These are phyloP conservation scores for Nicotiana undulata DNA, from an alignment of 257 asterid genomes.

Conservation along the genomic window DNA sequence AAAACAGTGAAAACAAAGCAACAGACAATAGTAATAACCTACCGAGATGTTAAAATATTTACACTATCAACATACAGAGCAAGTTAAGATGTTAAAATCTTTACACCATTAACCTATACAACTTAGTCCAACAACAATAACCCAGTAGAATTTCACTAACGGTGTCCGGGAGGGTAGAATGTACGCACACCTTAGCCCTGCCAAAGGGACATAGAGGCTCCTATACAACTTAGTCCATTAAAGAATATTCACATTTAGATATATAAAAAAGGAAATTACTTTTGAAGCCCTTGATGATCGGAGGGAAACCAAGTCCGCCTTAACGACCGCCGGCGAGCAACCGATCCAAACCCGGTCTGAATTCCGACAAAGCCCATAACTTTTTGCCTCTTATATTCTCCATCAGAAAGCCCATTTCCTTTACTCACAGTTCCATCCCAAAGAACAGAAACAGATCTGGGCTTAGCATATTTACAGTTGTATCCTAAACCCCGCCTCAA, in stretches of 20 bases:
- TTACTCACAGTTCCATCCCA: constrained; percentile 25
- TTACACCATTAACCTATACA: too few species aligned
- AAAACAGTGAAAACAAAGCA: too few species aligned
- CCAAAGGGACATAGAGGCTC: too few species aligned
- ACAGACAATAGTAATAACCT: too few species aligned
- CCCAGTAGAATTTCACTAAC: too few species aligned
- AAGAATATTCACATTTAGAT: background rate
- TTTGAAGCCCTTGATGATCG: constrained; percentile 59
- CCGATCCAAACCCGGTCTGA: constrained; percentile 86
- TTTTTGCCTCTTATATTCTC: constrained; percentile 57
- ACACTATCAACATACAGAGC: too few species aligned
- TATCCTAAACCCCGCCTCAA: constrained; percentile 32
- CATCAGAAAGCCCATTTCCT: constrained; percentile 37
- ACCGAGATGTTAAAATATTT: too few species aligned
- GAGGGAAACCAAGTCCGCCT: constrained; percentile 95
- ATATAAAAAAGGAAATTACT: constrained; percentile 27
- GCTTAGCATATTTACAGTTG: background rate
- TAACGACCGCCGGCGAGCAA: constrained; percentile 64
- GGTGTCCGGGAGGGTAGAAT: too few species aligned
- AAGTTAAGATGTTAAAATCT: too few species aligned
- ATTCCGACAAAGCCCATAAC: constrained; percentile 94
- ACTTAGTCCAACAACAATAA: too few species aligned
- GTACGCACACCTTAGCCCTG: too few species aligned
- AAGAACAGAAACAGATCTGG: constrained; percentile 1
- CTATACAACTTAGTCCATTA: too few species aligned